Evolutionary conservation across 2,329 filamentous ascomycete species (phyloP), one percentile per base, ranked within the genome.

Genomic region (Aspergillus versicolor): DNA sequence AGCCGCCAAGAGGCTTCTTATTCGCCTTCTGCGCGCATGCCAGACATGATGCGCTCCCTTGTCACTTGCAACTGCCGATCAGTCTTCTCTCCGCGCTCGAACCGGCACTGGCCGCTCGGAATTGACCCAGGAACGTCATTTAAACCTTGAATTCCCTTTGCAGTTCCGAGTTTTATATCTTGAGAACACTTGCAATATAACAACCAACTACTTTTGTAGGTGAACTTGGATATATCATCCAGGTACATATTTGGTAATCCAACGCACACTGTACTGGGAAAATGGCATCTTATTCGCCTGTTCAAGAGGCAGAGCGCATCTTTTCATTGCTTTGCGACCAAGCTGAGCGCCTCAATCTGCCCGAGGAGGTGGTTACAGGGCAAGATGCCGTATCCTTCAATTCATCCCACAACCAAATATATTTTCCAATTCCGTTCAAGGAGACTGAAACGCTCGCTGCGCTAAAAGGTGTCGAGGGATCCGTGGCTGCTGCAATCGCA

Each of bases 381-480:
- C 69, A 69, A 50, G 65, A 74, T 56, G 63, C 65, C 5, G 71
- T 77, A 21, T 67, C 66, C 1, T 77, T 77, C 57, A 70, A 68
- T 27, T 69, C 73, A 4, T 67, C 68, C 15, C 67, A 73, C 19
- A 67, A 75, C 61, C 61, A 73, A 44, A 67, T 75, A 24, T 77
- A 76, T 56, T 76, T 68, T 24, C 75, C 75, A 1, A 75, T 75
- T 57, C 80, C 81, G 0, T 77, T 82, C 61, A 82, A 82, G 60
- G 79, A 81, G 65, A 82, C 79, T 0, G 80, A 83, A 61, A 80
- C 81, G 1, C 73, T 79, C 11, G 78, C 79, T 7, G 80, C 84
- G 3, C 73, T 87, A 61, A 87, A 86, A 65, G 84, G 80, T 5
- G 73, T 86, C 5, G 85, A 88, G 64, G 85, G 81, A 5, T 78